These are phyloP conservation scores for Lachnellula subtilissima DNA, from an alignment of 2,329 filamentous ascomycete genomes.

Conservation along the genomic window DNA sequence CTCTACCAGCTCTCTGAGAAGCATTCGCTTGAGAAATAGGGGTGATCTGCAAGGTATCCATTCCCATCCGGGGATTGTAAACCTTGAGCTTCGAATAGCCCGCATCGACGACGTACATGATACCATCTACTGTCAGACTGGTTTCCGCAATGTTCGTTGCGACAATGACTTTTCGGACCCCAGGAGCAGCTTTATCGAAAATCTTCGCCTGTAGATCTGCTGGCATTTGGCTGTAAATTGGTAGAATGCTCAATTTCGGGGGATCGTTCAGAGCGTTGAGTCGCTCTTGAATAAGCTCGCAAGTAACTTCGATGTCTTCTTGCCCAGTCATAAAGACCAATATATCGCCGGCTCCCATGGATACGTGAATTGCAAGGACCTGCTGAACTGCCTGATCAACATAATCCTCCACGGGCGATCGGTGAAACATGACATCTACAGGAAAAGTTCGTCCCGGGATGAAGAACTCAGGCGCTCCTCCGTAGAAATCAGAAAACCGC, in stretches of 20 bases:
- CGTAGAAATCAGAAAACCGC: slow-evolving; percentile 92
- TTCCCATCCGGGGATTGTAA: slow-evolving; percentile 98
- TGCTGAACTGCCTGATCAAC: slow-evolving; percentile 97
- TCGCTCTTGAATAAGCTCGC: slow-evolving; percentile 84
- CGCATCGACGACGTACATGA: slow-evolving; percentile 97
- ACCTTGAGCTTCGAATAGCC: slow-evolving; percentile 98
- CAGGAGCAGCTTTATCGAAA: slow-evolving; percentile 84
- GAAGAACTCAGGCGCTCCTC: slow-evolving; percentile 90
- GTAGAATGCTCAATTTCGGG: slow-evolving; percentile 87
- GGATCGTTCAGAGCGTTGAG: slow-evolving; percentile 88
- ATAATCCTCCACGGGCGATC: slow-evolving; percentile 94
- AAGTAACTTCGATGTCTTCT: slow-evolving; percentile 96
- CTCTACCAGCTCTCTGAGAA: slow-evolving; percentile 86
- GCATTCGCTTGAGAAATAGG: slow-evolving; percentile 96
- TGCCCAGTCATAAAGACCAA: slow-evolving; percentile 99
- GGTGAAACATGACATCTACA: slow-evolving; percentile 92
- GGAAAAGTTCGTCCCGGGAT: slow-evolving; percentile 96
- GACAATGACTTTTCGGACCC: slow-evolving; percentile 94
- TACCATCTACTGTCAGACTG: slow-evolving; percentile 94
- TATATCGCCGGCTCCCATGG: slow-evolving; percentile 88
- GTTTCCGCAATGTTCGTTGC: slow-evolving; percentile 99
- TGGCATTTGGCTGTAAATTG: slow-evolving; percentile 99
- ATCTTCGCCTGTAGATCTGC: slow-evolving; percentile 97
- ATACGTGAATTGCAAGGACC: slow-evolving; percentile 91
- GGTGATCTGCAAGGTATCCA: slow-evolving; percentile 97